Conservation (phyloP, 495 filamentous ascomycete species). For the Tuber magnatum region DNA sequence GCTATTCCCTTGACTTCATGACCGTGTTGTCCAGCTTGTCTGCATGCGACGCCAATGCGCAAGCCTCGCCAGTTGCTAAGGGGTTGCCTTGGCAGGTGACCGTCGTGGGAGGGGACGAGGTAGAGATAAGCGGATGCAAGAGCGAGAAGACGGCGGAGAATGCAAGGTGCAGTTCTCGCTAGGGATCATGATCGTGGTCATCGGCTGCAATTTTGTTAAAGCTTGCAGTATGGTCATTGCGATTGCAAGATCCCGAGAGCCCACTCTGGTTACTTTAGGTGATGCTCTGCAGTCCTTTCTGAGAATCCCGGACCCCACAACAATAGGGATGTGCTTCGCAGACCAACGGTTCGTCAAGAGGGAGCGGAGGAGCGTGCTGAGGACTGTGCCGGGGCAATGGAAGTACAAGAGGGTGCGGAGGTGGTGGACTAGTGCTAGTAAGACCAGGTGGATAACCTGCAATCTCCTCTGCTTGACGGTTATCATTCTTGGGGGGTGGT, state of each 20-base stretch:
- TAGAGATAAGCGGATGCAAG: neutral
- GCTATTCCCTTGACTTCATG: neutral
- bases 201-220: slow-evolving; percentile 44
- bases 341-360: neutral
- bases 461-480: neutral
- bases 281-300: slow-evolving; percentile 20
- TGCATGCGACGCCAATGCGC: neutral
- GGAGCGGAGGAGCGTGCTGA: neutral
- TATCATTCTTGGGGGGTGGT: neutral
- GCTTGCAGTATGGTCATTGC: slow-evolving; percentile 37
- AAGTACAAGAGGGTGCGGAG: neutral
- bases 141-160: slow-evolving; percentile 17
- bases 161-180: slow-evolving; percentile 47
- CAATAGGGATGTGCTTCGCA: slow-evolving; percentile 1
- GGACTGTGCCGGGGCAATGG: neutral
- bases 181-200: slow-evolving; percentile 44
- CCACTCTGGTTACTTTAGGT: slow-evolving; percentile 19
- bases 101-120: accelerated
- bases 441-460: slow-evolving; percentile 5
- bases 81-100: neutral
- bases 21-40: neutral
- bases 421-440: neutral
- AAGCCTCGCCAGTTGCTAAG: neutral
- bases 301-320: slow-evolving; percentile 10
- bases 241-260: slow-evolving; percentile 31